These are phyloP conservation scores for Solanum hybrid DNA, from an alignment of 305 asterid genomes.

Conservation along the genomic window DNA sequence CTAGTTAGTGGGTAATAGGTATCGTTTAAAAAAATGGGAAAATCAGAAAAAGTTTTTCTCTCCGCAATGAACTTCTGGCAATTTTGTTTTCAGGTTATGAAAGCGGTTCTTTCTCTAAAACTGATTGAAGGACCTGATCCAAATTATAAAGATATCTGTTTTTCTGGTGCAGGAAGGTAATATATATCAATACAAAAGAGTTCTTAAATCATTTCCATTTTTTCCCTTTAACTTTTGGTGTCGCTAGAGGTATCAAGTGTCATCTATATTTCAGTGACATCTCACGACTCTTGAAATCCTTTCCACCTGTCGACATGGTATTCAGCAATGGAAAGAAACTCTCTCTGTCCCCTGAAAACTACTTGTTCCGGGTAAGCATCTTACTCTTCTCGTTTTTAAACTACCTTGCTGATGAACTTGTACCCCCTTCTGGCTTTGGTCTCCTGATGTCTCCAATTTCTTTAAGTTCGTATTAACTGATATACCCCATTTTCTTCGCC, in stretches of 20 bases:
- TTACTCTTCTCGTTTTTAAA: not conserved
- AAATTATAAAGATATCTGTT: slow-evolving; percentile 76
- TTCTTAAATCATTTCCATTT: not conserved
- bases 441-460: not conserved
- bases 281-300: slow-evolving; percentile 52
- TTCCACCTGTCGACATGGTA: slow-evolving; percentile 86
- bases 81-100: slow-evolving; percentile 40
- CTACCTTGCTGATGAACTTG: not conserved
- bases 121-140: slow-evolving; percentile 85
- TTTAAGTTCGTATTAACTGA: slow-evolving; percentile 8
- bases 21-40: not conserved
- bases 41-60: not conserved
- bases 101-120: slow-evolving; percentile 55
- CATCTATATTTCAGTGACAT: slow-evolving; percentile 52
- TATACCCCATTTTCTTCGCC: not conserved
- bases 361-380: slow-evolving; percentile 76
- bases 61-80: not conserved
- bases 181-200: not conserved
- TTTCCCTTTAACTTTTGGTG: not conserved
- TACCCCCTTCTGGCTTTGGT: not conserved
- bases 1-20: not conserved
- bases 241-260: not conserved
- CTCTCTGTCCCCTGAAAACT: slow-evolving; percentile 80
- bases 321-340: slow-evolving; percentile 77
- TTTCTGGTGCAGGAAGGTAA: slow-evolving; percentile 95